Evolutionary conservation across 2,329 filamentous ascomycete species (phyloP), one percentile per base, ranked within the genome.

Genomic region (Beauveria bassiana): DNA sequence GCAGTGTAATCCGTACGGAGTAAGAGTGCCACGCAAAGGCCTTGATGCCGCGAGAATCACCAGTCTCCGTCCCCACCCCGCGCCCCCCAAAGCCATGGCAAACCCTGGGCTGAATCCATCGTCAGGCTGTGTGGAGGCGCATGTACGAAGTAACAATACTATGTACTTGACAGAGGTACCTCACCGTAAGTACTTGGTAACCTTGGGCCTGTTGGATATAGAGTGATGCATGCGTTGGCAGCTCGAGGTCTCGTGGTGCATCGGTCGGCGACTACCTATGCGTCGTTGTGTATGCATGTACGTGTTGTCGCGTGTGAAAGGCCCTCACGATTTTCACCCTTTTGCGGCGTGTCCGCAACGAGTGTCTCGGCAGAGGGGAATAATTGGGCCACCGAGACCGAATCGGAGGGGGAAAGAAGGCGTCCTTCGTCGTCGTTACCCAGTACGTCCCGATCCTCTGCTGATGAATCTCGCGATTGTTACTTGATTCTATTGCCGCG

Each of bases 191-290:
- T 38, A 52, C 50, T 22, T 20, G n/a, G 16, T n/a, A 38, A 12
- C 31, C 49, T 42, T 40, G 55, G 38, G 18, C 24, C 43, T 40
- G 38, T 28, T 40, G 42, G 9, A 22, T 18, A 31, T n/a, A 22
- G 10, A 22, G n/a, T 31, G 54, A 49, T 40, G 43, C 31, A 58
- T 58, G 55, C 55, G 55, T 58, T 58, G 55, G 55, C 55, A 58
- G 31, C 38, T 38, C 31, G 14, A 58, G 31, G 55, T 49, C 55
- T 26, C 55, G 55, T 58, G 55, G 22, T 55, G 52, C 53, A 26
- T 55, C 26, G 53, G 22, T 26, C 24, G 54, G 45, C 31, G 28
- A 58, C 43, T 50, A 34, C 31, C 20, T 45, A 49, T 38, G 43
- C 26, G 55, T 45, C 55, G 40, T 31, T 28, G n/a, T 51, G 49